These are phyloP conservation scores for Paradendryphiella salina DNA, from an alignment of 2,329 filamentous ascomycete genomes.

Conservation along the genomic window DNA sequence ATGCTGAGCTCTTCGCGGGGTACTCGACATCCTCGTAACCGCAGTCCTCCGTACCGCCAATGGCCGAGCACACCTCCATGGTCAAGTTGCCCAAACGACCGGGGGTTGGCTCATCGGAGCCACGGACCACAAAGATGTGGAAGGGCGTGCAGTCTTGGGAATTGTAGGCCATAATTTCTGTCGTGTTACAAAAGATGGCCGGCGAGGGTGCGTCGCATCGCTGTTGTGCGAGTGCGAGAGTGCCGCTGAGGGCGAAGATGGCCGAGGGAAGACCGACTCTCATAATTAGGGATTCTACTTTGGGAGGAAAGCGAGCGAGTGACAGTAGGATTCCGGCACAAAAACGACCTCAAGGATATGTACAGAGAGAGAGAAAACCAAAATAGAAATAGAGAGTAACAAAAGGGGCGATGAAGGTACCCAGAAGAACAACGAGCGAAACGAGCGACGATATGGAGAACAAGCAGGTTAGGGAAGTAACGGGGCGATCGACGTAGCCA, in stretches of 20 bases:
- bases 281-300: conserved; percentile 13
- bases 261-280: conserved; percentile 12
- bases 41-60: conserved; percentile 25
- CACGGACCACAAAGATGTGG: conserved; percentile 35
- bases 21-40: conserved; percentile 35
- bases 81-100: conserved; percentile 34
- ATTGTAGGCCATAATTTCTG: conserved; percentile 27
- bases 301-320: conserved; percentile 1
- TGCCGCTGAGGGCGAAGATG: conserved; percentile 15
- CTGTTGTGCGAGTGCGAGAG: conserved; percentile 23
- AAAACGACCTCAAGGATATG: neutral
- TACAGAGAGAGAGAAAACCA: neutral
- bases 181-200: conserved; percentile 27
- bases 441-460: neutral
- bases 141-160: conserved; percentile 29
- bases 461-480: too few relatives aligned
- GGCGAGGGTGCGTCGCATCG: conserved; percentile 33
- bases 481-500: too few relatives aligned
- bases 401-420: neutral
- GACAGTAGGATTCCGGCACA: conserved; percentile 4
- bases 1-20: conserved; percentile 33
- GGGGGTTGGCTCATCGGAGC: conserved; percentile 37
- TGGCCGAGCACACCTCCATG: conserved; percentile 21
- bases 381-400: neutral
- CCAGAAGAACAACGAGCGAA: neutral